Conservation (phyloP, 2,329 filamentous ascomycete genomes). For the Ophidiomyces ophidiicola region DNA sequence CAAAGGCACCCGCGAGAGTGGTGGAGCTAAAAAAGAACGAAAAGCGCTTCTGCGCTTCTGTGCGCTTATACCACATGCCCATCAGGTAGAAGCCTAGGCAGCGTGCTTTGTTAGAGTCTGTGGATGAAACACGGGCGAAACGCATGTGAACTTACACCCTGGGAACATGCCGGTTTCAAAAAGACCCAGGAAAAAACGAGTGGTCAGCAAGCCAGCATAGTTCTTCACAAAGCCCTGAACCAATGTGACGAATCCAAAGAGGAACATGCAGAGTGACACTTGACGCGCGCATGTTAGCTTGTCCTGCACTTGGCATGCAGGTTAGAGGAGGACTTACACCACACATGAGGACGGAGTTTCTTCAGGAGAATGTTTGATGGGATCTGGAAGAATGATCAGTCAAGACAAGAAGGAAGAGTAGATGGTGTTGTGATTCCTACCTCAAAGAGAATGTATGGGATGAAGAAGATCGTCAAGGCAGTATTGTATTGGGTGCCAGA, state of each 20-base stretch:
- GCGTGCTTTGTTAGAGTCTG: background rate
- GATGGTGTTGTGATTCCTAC: constrained; percentile 50
- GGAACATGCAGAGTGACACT: constrained; percentile 69
- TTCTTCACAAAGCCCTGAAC: constrained; percentile 66
- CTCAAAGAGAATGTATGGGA: constrained; percentile 55
- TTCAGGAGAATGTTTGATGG: constrained; percentile 63
- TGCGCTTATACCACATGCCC: constrained; percentile 71
- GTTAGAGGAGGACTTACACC: constrained; percentile 36
- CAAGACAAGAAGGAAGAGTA: background rate
- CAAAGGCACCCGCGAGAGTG: constrained; percentile 50
- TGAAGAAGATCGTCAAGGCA: constrained; percentile 67
- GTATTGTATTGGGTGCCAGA: constrained; percentile 54
- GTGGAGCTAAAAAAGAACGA: constrained; percentile 81
- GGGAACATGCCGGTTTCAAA: constrained; percentile 62
- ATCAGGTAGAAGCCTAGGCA: constrained; percentile 51
- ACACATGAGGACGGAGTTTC: constrained; percentile 52
- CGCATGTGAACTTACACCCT: constrained; percentile 41
- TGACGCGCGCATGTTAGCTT: constrained; percentile 5
- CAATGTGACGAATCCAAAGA: constrained; percentile 64
- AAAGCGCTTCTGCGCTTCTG: constrained; percentile 82
- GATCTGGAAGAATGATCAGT: constrained; percentile 41
- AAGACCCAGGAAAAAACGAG: constrained; percentile 74
- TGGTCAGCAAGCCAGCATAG: constrained; percentile 64
- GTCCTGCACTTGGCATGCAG: background rate
- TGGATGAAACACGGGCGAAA: background rate